Evolutionary conservation across 805 yeast genomes (phyloP), one percentile per base, ranked within the genome.

Genomic region (Candida jianshihensis): DNA sequence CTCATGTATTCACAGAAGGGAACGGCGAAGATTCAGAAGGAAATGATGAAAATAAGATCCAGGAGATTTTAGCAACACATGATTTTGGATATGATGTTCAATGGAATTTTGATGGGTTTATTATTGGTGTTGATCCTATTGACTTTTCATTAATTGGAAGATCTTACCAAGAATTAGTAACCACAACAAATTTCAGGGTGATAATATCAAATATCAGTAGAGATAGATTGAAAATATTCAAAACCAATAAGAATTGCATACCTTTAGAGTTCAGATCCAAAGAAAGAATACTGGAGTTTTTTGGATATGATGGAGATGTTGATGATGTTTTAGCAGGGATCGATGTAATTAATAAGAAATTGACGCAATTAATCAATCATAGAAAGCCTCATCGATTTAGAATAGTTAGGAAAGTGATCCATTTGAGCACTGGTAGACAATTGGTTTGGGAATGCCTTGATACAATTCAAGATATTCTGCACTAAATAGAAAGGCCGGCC

Each of bases 181-280:
- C 25, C 9, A 26, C 38, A 4, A 41, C 41, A 3, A 45, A 37
- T 26, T 46, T 48, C 29, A 38, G 41, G 24, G 14, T 48, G 10
- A 18, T 42, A 1, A 39, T 48, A n/a, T 42, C 52, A 8, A 46
- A 48, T 33, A 13, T 42, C 4, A 30, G n/a, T 5, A 29, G 27
- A 12, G 11, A 18, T 2, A 22, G 27, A 13, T 7, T 28, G 6
- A 33, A 31, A 3, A 10, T 30, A 1, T 43, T 38, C 13, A n/a
- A 37, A 13, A 7, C 38, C 6, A 43, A 46, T 16, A 41, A 38
- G 15, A 46, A 48, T 16, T 46, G 49, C 19, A 19, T 48, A 3
- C 25, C 41, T 3, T 14, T 46, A 6, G 47, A 46, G 17, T 37
- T 44, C 14, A 42, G 31, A 30, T 33, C 47, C 2, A 42, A 32